Evolutionary conservation across 1,139 yeast species (phyloP), one percentile per base, ranked within the genome.

Genomic region (Geotrichum siamense): DNA sequence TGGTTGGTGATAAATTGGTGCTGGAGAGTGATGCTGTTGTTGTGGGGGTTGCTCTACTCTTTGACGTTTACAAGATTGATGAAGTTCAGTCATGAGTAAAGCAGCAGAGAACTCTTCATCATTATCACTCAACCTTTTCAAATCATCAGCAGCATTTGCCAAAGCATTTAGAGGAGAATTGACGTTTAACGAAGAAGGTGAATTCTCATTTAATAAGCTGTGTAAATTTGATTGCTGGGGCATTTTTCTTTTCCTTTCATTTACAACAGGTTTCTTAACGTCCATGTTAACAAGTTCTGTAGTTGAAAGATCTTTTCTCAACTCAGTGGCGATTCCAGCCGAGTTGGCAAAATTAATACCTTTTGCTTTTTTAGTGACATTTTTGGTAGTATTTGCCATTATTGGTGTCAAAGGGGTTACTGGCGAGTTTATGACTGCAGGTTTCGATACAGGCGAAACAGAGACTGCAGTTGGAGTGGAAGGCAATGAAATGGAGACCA

Each of bases 51-150:
- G 33, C 3, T 27, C 26, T 6, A 17, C 12, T 21, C 27, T 9
- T 21, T 33, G 37, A 6, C 37, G 25, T 20, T 33, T 33, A 21
- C 37, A 33, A 20, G 49, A 55, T 16, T 55, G 55, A 27, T 58
- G 61, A 23, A 58, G 49, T 45, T 57, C 60, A 1, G 61, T 58
- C 59, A 58, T 57, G 34, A 57, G 48, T 31, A 57, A 44, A 5
- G 61, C 61, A 13, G 59, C 58, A 29, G 53, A 52, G 35, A 56
- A 48, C 33, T 55, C 60, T 15, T 48, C 55, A 17, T 51, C 57
- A 26, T 38, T 38, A 8, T 36, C 39, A 21, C 34, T 28, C n/a
- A 19, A 33, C 3, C 40, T 19, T 20, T 44, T 33, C n/a, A 26
- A 36, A 38, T 45, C 31, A 29, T 45, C 35, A 8, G 46, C 46